These are phyloP conservation scores for Penicillium sclerotiorum DNA, from an alignment of 2,329 filamentous ascomycete genomes.

Conservation along the genomic window DNA sequence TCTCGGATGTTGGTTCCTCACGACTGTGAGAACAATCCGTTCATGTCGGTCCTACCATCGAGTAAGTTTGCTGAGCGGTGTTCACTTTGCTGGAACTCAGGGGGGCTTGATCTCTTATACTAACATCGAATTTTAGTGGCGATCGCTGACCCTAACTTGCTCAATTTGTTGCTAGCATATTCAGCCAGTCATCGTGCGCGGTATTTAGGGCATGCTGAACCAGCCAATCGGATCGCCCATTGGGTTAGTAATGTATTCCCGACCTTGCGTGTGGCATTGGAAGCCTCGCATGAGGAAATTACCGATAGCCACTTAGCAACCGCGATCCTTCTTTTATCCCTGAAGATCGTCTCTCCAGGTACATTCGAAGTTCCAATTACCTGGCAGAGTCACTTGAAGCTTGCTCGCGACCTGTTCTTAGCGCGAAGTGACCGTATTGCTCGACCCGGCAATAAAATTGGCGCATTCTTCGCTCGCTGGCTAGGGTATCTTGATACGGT, in stretches of 20 bases:
- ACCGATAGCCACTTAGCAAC: slow-evolving; percentile 76
- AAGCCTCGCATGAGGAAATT: slow-evolving; percentile 63
- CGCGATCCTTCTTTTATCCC: slow-evolving; percentile 79
- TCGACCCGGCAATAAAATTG: slow-evolving; percentile 59
- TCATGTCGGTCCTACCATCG: slow-evolving; percentile 63
- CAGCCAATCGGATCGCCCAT: slow-evolving; percentile 73
- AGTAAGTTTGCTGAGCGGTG: slow-evolving; percentile 50
- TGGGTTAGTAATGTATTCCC: slow-evolving; percentile 75
- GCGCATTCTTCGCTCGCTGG: slow-evolving; percentile 78
- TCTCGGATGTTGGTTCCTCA: slow-evolving; percentile 67
- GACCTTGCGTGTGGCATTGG: slow-evolving; percentile 67
- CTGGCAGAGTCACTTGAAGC: slow-evolving; percentile 77
- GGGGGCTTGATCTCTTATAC: slow-evolving; percentile 29
- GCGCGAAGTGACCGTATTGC: slow-evolving; percentile 63
- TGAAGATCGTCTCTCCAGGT: slow-evolving; percentile 81
- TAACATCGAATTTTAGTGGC: slow-evolving; percentile 48
- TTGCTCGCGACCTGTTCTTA: slow-evolving; percentile 74
- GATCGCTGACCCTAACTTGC: slow-evolving; percentile 58
- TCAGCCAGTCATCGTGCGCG: slow-evolving; percentile 81
- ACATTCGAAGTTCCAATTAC: slow-evolving; percentile 78
- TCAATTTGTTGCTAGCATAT: slow-evolving; percentile 78
- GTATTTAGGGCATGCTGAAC: slow-evolving; percentile 72
- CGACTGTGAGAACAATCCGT: slow-evolving; percentile 63
- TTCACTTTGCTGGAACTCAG: background rate
- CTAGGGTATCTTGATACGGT: slow-evolving; percentile 82